Evolutionary conservation across 1,284 basidiomycete species (phyloP).

Genomic region (Inonotus obliquus): DNA sequence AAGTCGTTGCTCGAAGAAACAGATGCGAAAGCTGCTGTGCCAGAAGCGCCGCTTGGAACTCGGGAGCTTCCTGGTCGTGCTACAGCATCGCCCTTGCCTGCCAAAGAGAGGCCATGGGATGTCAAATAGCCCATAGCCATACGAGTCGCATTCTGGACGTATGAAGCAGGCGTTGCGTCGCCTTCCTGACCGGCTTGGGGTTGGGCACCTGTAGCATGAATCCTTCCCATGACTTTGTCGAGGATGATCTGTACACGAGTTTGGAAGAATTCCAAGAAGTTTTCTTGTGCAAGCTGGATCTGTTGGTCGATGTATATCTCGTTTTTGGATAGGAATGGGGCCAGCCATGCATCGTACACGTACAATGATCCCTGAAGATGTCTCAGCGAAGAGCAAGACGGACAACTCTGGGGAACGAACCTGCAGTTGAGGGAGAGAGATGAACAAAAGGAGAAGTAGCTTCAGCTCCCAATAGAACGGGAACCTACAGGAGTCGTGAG

Average conservation of each 20-base stretch:
- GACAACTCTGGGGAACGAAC: constrained; percentile 33
- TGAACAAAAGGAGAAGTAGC: constrained; percentile 65
- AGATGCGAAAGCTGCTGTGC: background rate
- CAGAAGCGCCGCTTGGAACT: background rate
- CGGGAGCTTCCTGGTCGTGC: background rate
- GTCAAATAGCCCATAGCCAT: constrained; percentile 35
- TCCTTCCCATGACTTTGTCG: constrained; percentile 32
- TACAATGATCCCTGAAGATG: constrained; percentile 61
- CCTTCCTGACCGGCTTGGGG: constrained; percentile 19
- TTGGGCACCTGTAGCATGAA: constrained; percentile 16
- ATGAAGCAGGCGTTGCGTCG: background rate
- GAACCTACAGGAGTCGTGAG: constrained; percentile 43
- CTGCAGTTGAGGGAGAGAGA: constrained; percentile 71
- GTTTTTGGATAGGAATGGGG: constrained; percentile 62
- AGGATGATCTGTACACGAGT: constrained; percentile 36
- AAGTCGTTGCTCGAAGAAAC: background rate
- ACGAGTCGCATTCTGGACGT: constrained; percentile 23
- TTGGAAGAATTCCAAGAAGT: constrained; percentile 48
- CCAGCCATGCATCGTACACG: constrained; percentile 61
- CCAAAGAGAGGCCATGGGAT: constrained; percentile 26
- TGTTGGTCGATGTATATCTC: constrained; percentile 65
- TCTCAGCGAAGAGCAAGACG: constrained; percentile 1
- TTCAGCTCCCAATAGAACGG: constrained; percentile 79
- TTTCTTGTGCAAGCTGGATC: constrained; percentile 49
- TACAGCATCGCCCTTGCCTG: background rate